Conservation (phyloP, 2,329 filamentous ascomycete species). For the Dactylellina cionopaga region DNA sequence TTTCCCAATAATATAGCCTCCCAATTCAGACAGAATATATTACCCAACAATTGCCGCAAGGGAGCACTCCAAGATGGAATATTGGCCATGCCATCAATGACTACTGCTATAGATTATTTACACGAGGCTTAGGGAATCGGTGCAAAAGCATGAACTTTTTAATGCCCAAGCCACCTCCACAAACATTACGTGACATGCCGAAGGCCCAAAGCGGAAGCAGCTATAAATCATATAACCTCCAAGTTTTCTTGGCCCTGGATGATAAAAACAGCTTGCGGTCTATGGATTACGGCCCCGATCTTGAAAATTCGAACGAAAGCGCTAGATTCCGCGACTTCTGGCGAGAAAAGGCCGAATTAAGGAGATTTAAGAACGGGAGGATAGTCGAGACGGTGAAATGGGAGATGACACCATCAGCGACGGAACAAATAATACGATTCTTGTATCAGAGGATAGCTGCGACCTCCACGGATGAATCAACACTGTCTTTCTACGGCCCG, state of each 20-base stretch:
- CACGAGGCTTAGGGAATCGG: conserved; percentile 63
- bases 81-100: conserved; percentile 11
- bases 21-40: conserved; percentile 55
- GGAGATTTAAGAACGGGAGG: conserved; percentile 93
- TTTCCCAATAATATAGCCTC: conserved; percentile 54
- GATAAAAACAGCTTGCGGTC: conserved; percentile 67
- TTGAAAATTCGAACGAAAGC: conserved; percentile 85
- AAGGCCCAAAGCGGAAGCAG: not conserved
- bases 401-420: conserved; percentile 72
- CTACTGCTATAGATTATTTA: conserved; percentile 57
- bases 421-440: conserved; percentile 81
- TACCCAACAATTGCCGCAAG: not conserved
- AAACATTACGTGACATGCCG: conserved; percentile 57
- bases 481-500: conserved; percentile 1
- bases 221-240: not conserved
- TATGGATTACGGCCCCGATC: conserved; percentile 87
- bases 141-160: conserved; percentile 55
- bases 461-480: not conserved
- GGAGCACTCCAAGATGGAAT: not conserved
- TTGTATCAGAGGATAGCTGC: conserved; percentile 66
- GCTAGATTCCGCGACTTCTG: conserved; percentile 88
- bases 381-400: conserved; percentile 93
- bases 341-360: conserved; percentile 90
- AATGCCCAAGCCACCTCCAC: conserved; percentile 58
- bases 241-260: conserved; percentile 10